Base-by-base conservation (phyloP, 495 filamentous ascomycete genomes). In the Aspergillus wentii region DNA sequence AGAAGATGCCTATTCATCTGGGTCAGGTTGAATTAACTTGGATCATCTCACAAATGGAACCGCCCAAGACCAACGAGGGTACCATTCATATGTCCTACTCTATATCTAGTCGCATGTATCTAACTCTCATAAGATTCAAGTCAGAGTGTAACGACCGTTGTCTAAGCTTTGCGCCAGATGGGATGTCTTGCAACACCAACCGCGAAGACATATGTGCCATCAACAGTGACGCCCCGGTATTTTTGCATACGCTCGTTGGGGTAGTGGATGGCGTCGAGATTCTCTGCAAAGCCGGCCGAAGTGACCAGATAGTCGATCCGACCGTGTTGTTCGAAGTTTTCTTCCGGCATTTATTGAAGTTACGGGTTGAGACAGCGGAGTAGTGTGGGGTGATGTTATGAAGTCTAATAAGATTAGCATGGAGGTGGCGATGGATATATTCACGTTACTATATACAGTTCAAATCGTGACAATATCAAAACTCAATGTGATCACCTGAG, bases 261-360 rank as follows among this genome's bases (percentile, higher is more conserved):
- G 62, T 96, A 98, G 43, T 74, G 72, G 54, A 88, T 83, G 21
- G 90, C 90, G 46, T 89, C 82, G 55, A 88, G 94, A 64, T 96
- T 96, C 67, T 98, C 92, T 5, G 85, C 88, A 69, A 97, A 94
- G 5, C 92, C 92, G 20, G 92, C 92, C 7, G 90, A 94, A 19
- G 91, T 96, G 41, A 98, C 90, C 18, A 98, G 79, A 57, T 84
- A 80, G 64, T 97, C 90, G 54, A 96, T 85, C 53, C 80, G 78
- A 56, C 83, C 82, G 57, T 94, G 87, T 38, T 76, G 67, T 27
- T 67, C 57, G 22, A 85, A 52, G 42, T 95, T 78, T 36, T 88
- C 84, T 20, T 72, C 68, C 26, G 95, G 69, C 42, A 80, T 10
- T 61, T 45, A 29, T 83, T 80, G 35, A 96, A 90, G 17, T 78